These are phyloP conservation scores for Elsinoe batatas DNA, from an alignment of 2,329 filamentous ascomycete species.

Conservation along the genomic window DNA sequence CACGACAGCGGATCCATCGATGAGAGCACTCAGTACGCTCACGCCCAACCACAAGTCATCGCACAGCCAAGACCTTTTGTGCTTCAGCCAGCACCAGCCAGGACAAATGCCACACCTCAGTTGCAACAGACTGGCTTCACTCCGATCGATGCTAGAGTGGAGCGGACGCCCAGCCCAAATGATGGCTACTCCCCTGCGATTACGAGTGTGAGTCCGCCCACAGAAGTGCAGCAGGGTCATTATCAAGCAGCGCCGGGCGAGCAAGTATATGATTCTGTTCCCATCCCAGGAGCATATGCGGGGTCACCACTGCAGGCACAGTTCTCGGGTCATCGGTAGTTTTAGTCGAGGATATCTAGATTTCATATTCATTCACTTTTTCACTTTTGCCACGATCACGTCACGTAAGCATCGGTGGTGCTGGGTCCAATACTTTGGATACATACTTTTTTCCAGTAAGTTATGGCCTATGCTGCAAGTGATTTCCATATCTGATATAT, in stretches of 20 bases:
- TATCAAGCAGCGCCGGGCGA: constrained; percentile 66
- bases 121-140: constrained; percentile 54
- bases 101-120: constrained; percentile 70
- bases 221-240: constrained; percentile 50
- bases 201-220: constrained; percentile 19
- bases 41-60: constrained; percentile 37
- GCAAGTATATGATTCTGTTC: constrained; percentile 72
- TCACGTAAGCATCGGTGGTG: background rate
- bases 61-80: constrained; percentile 55
- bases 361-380: constrained; percentile 2
- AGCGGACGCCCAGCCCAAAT: constrained; percentile 18
- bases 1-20: constrained; percentile 31
- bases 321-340: constrained; percentile 6
- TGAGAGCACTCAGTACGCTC: constrained; percentile 51
- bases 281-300: constrained; percentile 74
- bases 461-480: no score
- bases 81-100: constrained; percentile 73
- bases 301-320: constrained; percentile 2
- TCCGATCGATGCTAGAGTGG: constrained; percentile 24
- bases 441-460: background rate
- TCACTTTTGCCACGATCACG: background rate
- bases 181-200: constrained; percentile 13
- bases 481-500: no score
- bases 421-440: background rate
- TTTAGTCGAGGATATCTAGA: background rate